Base-by-base conservation (phyloP, 2,329 filamentous ascomycete genomes). In the Nemania sp. region DNA sequence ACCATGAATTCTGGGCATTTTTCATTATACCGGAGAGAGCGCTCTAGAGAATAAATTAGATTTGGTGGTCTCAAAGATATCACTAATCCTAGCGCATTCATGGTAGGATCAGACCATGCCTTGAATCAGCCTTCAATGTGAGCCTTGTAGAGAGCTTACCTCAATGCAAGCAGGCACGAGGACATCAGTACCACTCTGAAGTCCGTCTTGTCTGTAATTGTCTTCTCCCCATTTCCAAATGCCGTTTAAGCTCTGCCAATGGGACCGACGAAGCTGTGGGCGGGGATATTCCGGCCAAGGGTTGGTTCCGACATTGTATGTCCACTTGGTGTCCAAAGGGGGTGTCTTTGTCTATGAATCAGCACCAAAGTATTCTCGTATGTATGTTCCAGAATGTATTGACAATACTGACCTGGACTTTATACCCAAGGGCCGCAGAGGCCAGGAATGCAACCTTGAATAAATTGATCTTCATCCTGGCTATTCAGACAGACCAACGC, bases 281-380 rank as follows among this genome's bases (percentile, higher is more conserved):
- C 81, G 77, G 8, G 82, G 82, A 58, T 84, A 76, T 43, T 84
- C 79, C 1, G 78, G 78, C 81, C 81, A 83, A 0, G 80, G 79
- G 33, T 77, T 69, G 1, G 72, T 80, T 28, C 80, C 80, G 9
- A 57, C 57, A 26, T 50, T 60, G 33, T 54, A 56, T 8, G 59
- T 61, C 59, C 59, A 61, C 17, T 52, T 43, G 6, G 59, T 61
- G 30, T 59, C 56, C 15, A 61, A 31, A 3, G 56, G 59, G 3
- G 56, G 56, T 20, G 52, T 59, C 59, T 61, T 41, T 23, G 9
- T 43, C 44, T 9, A 1, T 42, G 17, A 33, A 31, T 55, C 48
- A 58, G 37, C 9, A 15, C 31, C 17, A 26, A 4, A 37, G 15
- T 12, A n/a, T 19, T 3, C 15, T 19, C 12, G 19, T 30, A 20